Percentiles rank a stretch among this genome's conserved stretches.
Evolutionary conservation across 2,329 filamentous ascomycete genomes (phyloP).

Genomic region (Hymenoscyphus infarciens): DNA sequence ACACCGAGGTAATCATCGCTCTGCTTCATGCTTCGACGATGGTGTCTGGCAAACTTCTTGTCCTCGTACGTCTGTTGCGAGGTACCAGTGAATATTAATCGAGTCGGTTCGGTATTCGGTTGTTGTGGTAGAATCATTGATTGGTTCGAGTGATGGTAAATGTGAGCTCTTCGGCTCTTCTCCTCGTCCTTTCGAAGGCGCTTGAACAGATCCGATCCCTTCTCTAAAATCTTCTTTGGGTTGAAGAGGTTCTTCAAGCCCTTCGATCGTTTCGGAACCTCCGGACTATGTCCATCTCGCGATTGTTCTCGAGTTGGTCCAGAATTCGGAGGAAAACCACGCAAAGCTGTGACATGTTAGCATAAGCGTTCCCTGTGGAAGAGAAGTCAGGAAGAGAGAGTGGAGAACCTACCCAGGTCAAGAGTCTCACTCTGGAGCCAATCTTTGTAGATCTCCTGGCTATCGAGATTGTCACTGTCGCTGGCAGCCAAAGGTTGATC

Average conservation of each 20-base stretch:
- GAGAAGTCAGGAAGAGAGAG: background rate
- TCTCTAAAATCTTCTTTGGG: background rate
- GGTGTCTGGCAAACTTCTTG: conserved; percentile 31
- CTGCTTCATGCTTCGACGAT: conserved; percentile 46
- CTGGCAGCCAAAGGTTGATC: background rate
- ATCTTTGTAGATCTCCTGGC: conserved; percentile 2
- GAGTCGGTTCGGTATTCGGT: background rate
- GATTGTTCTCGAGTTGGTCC: background rate
- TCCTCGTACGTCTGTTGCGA: conserved; percentile 20
- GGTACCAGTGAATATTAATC: background rate
- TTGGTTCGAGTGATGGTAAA: background rate
- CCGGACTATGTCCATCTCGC: background rate
- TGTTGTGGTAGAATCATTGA: conserved; percentile 7
- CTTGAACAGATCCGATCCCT: background rate
- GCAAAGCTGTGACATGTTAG: background rate
- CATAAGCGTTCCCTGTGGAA: background rate
- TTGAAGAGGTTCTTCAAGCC: background rate
- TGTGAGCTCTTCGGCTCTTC: background rate
- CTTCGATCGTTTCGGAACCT: background rate
- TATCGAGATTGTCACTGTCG: background rate
- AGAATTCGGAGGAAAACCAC: background rate
- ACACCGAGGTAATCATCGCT: conserved; percentile 58
- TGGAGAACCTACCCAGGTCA: background rate
- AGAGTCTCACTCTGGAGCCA: conserved; percentile 4
- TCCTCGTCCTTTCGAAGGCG: background rate